phyloP scores from a whole-genome alignment of 192 early-diverging fungal genomes.

The Backusella parvicylindrica region DNA sequence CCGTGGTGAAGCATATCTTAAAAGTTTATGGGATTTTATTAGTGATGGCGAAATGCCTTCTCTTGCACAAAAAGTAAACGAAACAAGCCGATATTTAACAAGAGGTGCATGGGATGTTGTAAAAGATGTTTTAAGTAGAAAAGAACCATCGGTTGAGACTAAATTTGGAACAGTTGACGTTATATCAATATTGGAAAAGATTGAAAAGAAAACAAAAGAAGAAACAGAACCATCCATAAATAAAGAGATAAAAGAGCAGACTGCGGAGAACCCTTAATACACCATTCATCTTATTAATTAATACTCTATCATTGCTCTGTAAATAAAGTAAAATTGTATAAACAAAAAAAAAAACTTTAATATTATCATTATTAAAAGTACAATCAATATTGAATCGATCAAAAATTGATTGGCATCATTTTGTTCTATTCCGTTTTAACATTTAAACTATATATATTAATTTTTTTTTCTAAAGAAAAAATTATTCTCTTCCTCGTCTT shows the following conservation, averaged over 20 bases:
- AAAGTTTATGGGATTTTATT: slow-evolving; percentile 52
- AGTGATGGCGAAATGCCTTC: slow-evolving; percentile 31
- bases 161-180: slow-evolving; percentile 24
- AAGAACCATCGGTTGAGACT: slow-evolving; percentile 1
- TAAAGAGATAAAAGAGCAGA: background rate
- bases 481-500: slow-evolving; percentile 14
- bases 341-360: background rate
- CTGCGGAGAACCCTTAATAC: background rate
- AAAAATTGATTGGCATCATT: background rate
- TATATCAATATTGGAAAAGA: background rate
- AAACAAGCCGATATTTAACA: slow-evolving; percentile 38
- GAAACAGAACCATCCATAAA: background rate
- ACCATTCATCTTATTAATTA: background rate
- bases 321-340: background rate
- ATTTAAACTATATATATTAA: background rate
- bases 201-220: background rate
- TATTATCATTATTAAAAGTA: background rate
- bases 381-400: background rate
- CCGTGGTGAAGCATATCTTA: slow-evolving; percentile 55
- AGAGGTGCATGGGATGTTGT: slow-evolving; percentile 36
- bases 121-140: background rate
- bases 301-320: background rate
- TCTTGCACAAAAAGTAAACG: slow-evolving; percentile 24
- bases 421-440: background rate
- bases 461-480: background rate